Conservation (phyloP, 2,329 filamentous ascomycete genomes). For the Exophiala calicioides region DNA sequence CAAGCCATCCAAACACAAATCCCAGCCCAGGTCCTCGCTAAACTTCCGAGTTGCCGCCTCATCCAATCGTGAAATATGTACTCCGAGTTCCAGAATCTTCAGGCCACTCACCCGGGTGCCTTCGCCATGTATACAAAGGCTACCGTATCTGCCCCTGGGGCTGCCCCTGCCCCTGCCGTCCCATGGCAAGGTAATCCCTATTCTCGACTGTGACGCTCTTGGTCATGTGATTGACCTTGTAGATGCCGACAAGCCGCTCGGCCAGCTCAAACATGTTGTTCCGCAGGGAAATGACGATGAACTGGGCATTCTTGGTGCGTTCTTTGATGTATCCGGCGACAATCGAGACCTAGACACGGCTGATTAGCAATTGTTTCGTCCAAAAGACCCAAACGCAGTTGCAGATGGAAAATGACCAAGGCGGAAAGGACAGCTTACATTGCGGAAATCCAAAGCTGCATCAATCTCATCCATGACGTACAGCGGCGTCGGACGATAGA, state of each 20-base stretch:
- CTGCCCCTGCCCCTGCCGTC: slow-evolving; percentile 11
- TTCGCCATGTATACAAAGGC: no score
- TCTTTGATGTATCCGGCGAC: slow-evolving; percentile 99
- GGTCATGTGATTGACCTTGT: slow-evolving; percentile 99
- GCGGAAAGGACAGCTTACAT: slow-evolving; percentile 65
- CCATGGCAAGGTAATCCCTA: slow-evolving; percentile 59
- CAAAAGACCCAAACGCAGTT: no score
- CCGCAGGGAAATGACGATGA: slow-evolving; percentile 94
- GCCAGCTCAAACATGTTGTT: slow-evolving; percentile 99
- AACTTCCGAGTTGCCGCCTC: no score
- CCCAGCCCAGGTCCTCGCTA: no score
- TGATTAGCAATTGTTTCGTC: no score
- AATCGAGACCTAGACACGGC: slow-evolving; percentile 83
- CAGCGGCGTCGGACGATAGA: slow-evolving; percentile 94
- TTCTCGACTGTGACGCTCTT: slow-evolving; percentile 91
- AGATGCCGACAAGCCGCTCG: slow-evolving; percentile 91
- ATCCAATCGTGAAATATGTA: no score
- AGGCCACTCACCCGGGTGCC: no score
- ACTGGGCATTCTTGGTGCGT: slow-evolving; percentile 97
- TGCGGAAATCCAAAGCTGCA: slow-evolving; percentile 94
- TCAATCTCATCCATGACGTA: slow-evolving; percentile 99
- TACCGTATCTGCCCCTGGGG: slow-evolving; percentile 1
- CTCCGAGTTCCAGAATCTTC: no score
- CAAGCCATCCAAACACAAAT: no score
- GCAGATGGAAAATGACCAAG: no score